Evolutionary conservation across 208 protist species (phyloP).

Genomic region (Trichomonas gallinae): DNA sequence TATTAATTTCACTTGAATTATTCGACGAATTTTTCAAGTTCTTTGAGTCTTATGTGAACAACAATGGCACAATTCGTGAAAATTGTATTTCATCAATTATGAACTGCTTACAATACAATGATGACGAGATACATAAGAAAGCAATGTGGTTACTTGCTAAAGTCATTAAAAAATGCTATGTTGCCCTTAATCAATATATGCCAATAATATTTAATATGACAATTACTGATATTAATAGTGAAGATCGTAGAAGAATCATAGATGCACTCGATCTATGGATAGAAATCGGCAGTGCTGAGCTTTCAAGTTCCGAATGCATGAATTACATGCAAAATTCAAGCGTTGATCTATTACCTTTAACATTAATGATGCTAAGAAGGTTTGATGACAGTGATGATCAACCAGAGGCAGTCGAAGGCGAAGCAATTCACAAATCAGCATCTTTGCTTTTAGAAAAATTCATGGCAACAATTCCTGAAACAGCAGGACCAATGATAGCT

Average conservation of each 20-base stretch:
- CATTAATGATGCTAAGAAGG: neutral
- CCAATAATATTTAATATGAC: neutral
- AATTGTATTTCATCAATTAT: neutral
- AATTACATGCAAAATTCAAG: neutral
- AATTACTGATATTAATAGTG: neutral
- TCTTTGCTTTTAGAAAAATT: neutral
- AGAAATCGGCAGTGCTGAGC: neutral
- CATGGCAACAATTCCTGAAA: neutral
- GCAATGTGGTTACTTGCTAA: neutral
- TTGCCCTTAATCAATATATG: neutral
- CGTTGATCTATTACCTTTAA: neutral
- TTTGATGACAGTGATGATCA: neutral
- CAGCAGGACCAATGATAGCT: neutral
- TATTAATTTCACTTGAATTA: neutral
- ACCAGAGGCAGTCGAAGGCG: neutral
- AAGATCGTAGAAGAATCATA: neutral
- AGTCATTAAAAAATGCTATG: neutral
- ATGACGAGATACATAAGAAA: neutral
- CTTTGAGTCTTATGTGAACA: neutral
- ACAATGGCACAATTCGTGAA: neutral
- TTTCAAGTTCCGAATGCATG: neutral
- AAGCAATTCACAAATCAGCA: neutral
- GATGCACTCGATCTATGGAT: neutral
- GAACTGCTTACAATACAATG: neutral
- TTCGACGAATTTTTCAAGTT: neutral